Percentiles rank a stretch among this genome's conserved stretches.
These are phyloP conservation scores for Athelia psychrophila DNA, from an alignment of 1,284 basidiomycete species.

Conservation along the genomic window DNA sequence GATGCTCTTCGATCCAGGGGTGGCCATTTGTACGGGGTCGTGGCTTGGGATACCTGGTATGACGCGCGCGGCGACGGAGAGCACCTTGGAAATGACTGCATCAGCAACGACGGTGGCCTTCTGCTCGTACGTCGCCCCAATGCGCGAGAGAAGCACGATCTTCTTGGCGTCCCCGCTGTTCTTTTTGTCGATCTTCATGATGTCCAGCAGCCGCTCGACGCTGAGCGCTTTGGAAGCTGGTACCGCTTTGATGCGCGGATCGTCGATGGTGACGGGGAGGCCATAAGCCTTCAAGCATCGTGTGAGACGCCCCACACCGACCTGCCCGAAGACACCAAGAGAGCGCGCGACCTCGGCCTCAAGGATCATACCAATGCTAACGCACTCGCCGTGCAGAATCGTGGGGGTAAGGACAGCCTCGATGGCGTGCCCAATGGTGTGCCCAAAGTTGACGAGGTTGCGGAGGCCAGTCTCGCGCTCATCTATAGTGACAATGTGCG, in stretches of 20 bases:
- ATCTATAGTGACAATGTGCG: constrained; percentile 94
- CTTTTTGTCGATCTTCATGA: constrained; percentile 98
- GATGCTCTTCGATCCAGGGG: constrained; percentile 96
- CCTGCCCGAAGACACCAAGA: constrained; percentile 83
- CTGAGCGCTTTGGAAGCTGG: constrained; percentile 73
- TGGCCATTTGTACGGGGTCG: constrained; percentile 81
- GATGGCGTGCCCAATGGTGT: constrained; percentile 95
- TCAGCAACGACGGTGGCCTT: constrained; percentile 88
- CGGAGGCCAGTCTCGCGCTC: constrained; percentile 93
- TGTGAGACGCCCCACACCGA: constrained; percentile 84
- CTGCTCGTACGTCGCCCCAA: constrained; percentile 91
- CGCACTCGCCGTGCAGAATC: constrained; percentile 92
- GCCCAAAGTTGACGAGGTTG: constrained; percentile 97
- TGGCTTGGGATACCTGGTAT: constrained; percentile 65
- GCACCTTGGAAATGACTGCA: constrained; percentile 74
- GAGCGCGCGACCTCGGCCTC: constrained; percentile 92
- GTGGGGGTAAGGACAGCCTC: constrained; percentile 91
- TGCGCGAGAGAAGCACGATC: constrained; percentile 87
- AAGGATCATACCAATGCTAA: constrained; percentile 90
- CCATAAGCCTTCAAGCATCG: constrained; percentile 86
- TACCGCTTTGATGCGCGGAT: constrained; percentile 72
- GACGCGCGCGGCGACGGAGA: constrained; percentile 77
- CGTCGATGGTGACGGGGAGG: constrained; percentile 77
- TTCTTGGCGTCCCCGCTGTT: constrained; percentile 91
- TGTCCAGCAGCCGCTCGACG: constrained; percentile 85